Base-by-base conservation (phyloP, 2,329 filamentous ascomycete genomes). In the Pyrenophora graminea region DNA sequence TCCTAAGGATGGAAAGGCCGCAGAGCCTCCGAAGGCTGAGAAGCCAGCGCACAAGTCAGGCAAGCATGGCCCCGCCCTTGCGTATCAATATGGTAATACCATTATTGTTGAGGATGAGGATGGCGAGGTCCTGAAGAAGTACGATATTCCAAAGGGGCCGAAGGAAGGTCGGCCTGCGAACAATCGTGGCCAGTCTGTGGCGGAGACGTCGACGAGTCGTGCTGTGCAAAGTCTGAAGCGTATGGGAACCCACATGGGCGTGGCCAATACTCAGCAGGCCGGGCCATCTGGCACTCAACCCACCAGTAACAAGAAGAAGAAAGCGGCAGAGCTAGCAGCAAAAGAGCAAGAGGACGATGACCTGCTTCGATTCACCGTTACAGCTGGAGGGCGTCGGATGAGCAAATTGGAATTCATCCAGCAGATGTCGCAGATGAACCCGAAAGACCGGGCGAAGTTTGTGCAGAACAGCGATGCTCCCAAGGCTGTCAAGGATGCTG, bases 31-130 rank as follows among this genome's bases (percentile, higher is more conserved):
- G 4, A 63, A 62, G 36, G 61, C 69, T 30, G 63, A 72, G 9
- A 71, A 73, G 48, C 58, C 69, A 27, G 60, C 69, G 19, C 64
- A 72, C 9, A 71, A 73, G 44, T 55, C 68, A 4, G 64, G 71
- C 33, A 76, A 79, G 32, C 80, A 83, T 59, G 88, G 88, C 48
- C 88, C 89, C 10, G 90, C 90, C n/a, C 79, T 87, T 40, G 90
- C 90, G 4, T 95, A 92, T 68, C 89, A 92, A 60, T 93, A 91
- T 66, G 90, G 90, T 56, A 92, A 90, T 68, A 92, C 90, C 77
- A 90, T 95, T 58, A 93, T 95, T 68, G 88, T 95, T 13, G 90
- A 95, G 74, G 89, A 95, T 56, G 88, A 89, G 70, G 87, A 92
- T 62, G 90, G 90, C 37, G 90, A 95, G 69, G 90, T 95, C 27